Base-by-base conservation (phyloP, 768 basidiomycete species). In the Stropharia rugosoannulata region DNA sequence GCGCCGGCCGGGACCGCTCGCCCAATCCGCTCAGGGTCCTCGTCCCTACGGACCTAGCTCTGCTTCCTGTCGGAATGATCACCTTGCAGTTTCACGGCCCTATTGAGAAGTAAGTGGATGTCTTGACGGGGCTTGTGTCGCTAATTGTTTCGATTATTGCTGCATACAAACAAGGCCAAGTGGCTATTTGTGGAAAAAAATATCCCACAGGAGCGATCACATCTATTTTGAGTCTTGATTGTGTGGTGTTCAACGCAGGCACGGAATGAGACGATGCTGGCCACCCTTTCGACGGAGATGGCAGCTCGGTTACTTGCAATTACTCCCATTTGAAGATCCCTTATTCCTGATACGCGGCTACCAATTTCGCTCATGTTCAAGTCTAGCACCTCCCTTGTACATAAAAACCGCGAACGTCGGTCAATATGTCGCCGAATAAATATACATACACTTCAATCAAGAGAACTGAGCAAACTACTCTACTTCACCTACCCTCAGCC, bases 1-100 rank as follows among this genome's bases (percentile, higher is more conserved):
- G 59, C 59, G 59, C 27, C 45, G 54, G 59, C 52, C 62, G 59
- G 62, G 57, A 60, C 55, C 59, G 61, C 61, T 58, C 58, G 49
- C 54, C 44, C 10, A 44, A 40, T 9, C 19, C 50, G 38, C 22
- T 59, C 57, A 62, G 62, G 62, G 62, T 62, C 62, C 54, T 43
- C 9, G 15, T 3, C 16, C 35, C 44, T 51, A 57, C 57, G 61
- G 52, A 49, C 50, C 25, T n/a, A 11, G 44, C n/a, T 57, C 38
- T 40, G 56, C 48, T 56, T 56, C 51, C 56, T 51, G 58, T 57
- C 58, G 51, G 55, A 58, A 44, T 47, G 49, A 49, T 59, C 55
- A 45, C 29, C 42, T 42, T 47, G 41, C 50, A 47, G 56, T 45
- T 46, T 53, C 50, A 36, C 40, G 42, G 29, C 5, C 22, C 29